Percentiles rank a stretch among this genome's conserved stretches.
Conservation (phyloP, 768 basidiomycete genomes). For the Trametes coccinea region DNA sequence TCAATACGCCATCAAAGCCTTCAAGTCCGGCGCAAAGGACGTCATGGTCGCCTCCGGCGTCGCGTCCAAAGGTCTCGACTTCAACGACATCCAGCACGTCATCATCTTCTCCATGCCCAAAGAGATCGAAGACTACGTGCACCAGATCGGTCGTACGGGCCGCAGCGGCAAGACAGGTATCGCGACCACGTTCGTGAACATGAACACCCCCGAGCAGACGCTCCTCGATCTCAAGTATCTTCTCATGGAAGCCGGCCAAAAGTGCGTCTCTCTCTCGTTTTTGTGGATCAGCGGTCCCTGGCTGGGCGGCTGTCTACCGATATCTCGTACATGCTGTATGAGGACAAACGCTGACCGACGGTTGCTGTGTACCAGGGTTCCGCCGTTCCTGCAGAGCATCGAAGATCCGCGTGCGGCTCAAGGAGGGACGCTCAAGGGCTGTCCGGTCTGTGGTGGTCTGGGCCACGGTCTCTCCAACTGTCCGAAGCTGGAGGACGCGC, state of each 20-base stretch:
- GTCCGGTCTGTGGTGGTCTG: conserved; percentile 95
- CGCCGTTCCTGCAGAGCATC: conserved; percentile 85
- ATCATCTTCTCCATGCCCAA: conserved; percentile 99
- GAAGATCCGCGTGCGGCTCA: conserved; percentile 87
- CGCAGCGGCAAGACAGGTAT: conserved; percentile 98
- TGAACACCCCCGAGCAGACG: conserved; percentile 96
- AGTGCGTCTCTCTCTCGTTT: conserved; percentile 50
- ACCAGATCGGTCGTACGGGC: conserved; percentile 98
- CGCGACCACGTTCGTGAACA: conserved; percentile 98
- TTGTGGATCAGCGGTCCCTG: background rate
- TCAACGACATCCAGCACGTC: conserved; percentile 98
- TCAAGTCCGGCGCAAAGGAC: conserved; percentile 96
- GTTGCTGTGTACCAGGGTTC: conserved; percentile 59
- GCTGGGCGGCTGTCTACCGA: no score
- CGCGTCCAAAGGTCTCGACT: conserved; percentile 97
- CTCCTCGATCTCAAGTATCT: conserved; percentile 95
- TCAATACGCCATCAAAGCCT: conserved; percentile 97
- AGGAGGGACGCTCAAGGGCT: conserved; percentile 79
- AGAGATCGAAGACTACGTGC: conserved; percentile 99
- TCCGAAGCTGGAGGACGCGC: conserved; percentile 93
- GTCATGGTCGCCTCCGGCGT: conserved; percentile 99
- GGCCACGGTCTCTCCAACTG: conserved; percentile 95
- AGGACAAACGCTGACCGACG: conserved; percentile 8
- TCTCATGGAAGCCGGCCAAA: conserved; percentile 95
- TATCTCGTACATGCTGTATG: background rate